Evolutionary conservation across 176 grass and related monocot genomes (phyloP), one percentile per base, ranked within the genome.

Genomic region (Puccinellia tenuiflora): DNA sequence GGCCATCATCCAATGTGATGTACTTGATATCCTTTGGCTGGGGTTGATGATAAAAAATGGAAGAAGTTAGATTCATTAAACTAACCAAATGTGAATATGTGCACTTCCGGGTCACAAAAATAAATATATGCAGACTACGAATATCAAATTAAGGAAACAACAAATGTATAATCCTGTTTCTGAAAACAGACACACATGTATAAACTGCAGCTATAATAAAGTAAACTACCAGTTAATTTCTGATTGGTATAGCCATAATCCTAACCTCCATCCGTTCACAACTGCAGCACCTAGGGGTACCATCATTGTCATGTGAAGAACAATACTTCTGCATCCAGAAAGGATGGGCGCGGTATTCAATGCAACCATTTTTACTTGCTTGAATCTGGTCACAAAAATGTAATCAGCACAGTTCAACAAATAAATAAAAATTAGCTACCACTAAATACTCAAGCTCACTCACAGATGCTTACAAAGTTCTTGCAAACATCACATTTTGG

Each of bases 401-500:
- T 8, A 38, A 83, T 86, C 28, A 80, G 73, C 43, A 68, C 14
- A 87, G 81, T 48, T 68, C 30, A 82, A 81, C 73, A 75, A 16
- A 84, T 75, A 62, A 83, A 50, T 24, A 84, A 80, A 25, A 43
- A 64, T 31, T 90, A 50, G 5, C 20, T 34, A 54, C 37, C 63
- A 42, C 68, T 74, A 77, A 77, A 55, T 15, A 68, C 45, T 64
- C 40, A 63, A 76, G 77, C 60, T 85, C 59, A 45, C 37, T 43
- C 77, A 71, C 51, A 76, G 63, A 43, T 45, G 85, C 92, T 83
- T 88, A 97, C 92, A 79, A 87, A 92, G 45, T 73, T 65, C 80
- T 84, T 97, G 90, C 95, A 97, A 74, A 97, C 90, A 90, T 94
- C 87, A 97, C 92, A 97, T 87, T 88, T 91, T 62, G 88, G 95